phyloP scores from a whole-genome alignment of 1,139 yeast genomes.

The Yamadazyma triangularis region DNA sequence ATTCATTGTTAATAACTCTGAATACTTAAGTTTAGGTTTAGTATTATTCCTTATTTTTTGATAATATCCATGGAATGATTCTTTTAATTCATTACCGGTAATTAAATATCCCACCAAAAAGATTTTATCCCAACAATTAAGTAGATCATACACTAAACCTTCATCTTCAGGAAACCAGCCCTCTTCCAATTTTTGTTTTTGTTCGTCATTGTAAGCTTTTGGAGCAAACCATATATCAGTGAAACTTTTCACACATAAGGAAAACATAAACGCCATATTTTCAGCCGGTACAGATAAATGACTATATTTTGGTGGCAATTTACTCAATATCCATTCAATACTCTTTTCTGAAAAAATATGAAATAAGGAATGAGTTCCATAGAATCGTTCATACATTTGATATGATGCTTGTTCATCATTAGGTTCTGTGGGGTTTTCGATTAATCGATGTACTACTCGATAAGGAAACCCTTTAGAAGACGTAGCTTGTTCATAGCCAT shows the following conservation, averaged over 20 bases:
- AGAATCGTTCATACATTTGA: slow-evolving; percentile 9
- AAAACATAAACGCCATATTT: slow-evolving; percentile 27
- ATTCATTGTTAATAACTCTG: slow-evolving; percentile 33
- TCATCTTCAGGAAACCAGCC: slow-evolving; percentile 29
- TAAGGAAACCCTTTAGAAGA: neutral
- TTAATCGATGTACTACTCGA: neutral
- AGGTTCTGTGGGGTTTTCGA: neutral
- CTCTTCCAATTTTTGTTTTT: slow-evolving; percentile 15
- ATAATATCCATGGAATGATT: slow-evolving; percentile 21
- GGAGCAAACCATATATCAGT: slow-evolving; percentile 32
- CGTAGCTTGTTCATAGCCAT: neutral
- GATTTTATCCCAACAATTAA: slow-evolving; percentile 19
- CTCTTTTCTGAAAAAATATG: slow-evolving; percentile 16
- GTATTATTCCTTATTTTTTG: neutral
- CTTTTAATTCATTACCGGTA: slow-evolving; percentile 14
- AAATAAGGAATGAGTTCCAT: slow-evolving; percentile 16
- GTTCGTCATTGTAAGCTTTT: slow-evolving; percentile 20
- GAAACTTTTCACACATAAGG: slow-evolving; percentile 18
- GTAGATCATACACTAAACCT: slow-evolving; percentile 19
- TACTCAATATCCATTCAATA: slow-evolving; percentile 12
- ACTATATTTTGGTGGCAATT: slow-evolving; percentile 8
- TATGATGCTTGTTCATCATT: slow-evolving; percentile 1
- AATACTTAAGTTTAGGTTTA: slow-evolving; percentile 14
- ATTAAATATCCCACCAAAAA: slow-evolving; percentile 13
- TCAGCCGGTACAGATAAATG: slow-evolving; percentile 25